Percentiles rank a stretch among this genome's conserved stretches.
These are phyloP conservation scores for Leccinum insigne DNA, from an alignment of 1,284 basidiomycete genomes.

Conservation along the genomic window DNA sequence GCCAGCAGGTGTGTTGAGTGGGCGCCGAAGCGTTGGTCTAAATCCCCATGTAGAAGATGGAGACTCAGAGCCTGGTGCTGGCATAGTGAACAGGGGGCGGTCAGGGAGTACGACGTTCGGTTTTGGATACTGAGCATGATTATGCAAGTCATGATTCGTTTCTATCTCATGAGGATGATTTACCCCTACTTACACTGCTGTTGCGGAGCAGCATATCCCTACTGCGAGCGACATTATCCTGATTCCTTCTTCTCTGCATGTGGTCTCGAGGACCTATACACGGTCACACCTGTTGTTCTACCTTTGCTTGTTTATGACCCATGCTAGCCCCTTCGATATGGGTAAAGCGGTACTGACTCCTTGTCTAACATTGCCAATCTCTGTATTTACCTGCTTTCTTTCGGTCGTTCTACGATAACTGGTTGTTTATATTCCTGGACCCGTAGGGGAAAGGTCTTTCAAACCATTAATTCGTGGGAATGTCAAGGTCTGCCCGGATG, in stretches of 20 bases:
- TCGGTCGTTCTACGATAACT: conserved; percentile 19
- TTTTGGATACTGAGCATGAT: conserved; percentile 22
- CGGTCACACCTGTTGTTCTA: conserved; percentile 14
- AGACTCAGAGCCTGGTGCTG: conserved; percentile 20
- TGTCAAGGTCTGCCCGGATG: no score
- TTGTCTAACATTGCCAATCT: conserved; percentile 9
- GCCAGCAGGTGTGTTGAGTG: conserved; percentile 43
- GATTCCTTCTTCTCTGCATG: conserved; percentile 12
- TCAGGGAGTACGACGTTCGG: conserved; percentile 35
- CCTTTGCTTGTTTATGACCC: conserved; percentile 27
- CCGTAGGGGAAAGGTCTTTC: no score
- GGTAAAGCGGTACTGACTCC: conserved; percentile 10
- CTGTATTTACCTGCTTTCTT: conserved; percentile 14
- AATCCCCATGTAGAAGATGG: conserved; percentile 33
- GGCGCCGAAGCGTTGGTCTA: conserved; percentile 47
- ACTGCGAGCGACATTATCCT: conserved; percentile 12
- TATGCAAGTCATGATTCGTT: conserved; percentile 16
- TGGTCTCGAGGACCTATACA: conserved; percentile 27
- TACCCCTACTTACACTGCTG: conserved; percentile 13
- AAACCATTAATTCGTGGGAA: no score
- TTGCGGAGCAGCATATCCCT: conserved; percentile 14
- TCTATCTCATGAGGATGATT: conserved; percentile 11
- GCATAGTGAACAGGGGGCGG: conserved; percentile 29
- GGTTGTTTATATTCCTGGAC: conserved; percentile 5
- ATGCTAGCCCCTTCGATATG: conserved; percentile 24